phyloP scores from a whole-genome alignment of 148 eudicot species.

The Chenopodium album region DNA sequence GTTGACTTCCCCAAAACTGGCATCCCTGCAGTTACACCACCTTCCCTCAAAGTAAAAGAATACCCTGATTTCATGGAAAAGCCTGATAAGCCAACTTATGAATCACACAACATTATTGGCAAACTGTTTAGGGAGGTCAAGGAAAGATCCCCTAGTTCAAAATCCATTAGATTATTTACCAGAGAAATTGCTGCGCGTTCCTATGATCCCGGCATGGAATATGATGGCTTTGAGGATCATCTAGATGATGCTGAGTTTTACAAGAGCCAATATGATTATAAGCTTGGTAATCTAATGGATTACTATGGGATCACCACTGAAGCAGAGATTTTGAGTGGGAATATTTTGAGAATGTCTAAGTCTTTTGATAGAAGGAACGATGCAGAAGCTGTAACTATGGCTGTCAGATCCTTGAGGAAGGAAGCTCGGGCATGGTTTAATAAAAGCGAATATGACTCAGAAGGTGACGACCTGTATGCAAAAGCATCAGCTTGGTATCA shows the following conservation, averaged over 20 bases:
- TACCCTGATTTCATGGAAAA: slow-evolving; percentile 68
- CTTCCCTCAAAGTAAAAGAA: slow-evolving; percentile 38
- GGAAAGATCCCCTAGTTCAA: slow-evolving; percentile 35
- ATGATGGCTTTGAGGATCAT: slow-evolving; percentile 39
- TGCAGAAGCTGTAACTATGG: slow-evolving; percentile 40
- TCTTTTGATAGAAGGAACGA: slow-evolving; percentile 43
- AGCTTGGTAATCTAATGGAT: slow-evolving; percentile 45
- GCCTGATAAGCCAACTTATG: slow-evolving; percentile 43
- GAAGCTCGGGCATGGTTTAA: slow-evolving; percentile 46
- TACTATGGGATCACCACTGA: slow-evolving; percentile 49
- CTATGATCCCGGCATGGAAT: slow-evolving; percentile 45
- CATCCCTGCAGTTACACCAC: slow-evolving; percentile 60
- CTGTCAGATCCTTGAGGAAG: slow-evolving; percentile 41
- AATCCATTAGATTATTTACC: slow-evolving; percentile 26
- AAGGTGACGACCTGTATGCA: slow-evolving; percentile 29
- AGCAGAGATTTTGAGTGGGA: slow-evolving; percentile 48
- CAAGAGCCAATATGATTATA: slow-evolving; percentile 43
- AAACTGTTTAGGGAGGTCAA: slow-evolving; percentile 44
- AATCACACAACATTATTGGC: slow-evolving; percentile 38
- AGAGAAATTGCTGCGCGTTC: slow-evolving; percentile 25
- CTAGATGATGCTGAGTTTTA: slow-evolving; percentile 36
- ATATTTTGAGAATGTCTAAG: slow-evolving; percentile 44
- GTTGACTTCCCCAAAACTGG: slow-evolving; percentile 91
- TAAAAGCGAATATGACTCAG: slow-evolving; percentile 5
- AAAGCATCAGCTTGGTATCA: slow-evolving; percentile 74